These are phyloP conservation scores for Calvatia gigantea DNA, from an alignment of 768 basidiomycete genomes.

Conservation along the genomic window DNA sequence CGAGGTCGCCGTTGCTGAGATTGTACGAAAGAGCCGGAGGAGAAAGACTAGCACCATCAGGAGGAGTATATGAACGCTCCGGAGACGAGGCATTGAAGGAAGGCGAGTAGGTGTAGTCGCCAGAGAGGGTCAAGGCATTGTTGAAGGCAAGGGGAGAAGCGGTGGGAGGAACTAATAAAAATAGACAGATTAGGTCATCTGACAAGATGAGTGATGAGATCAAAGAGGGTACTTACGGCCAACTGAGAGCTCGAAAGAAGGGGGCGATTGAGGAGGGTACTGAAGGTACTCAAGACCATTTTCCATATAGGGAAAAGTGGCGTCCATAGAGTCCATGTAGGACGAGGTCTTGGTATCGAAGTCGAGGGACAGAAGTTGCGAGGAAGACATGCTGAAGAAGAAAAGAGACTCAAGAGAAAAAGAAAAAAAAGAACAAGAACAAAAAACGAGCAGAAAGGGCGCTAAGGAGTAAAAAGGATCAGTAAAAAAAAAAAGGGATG, in stretches of 20 bases:
- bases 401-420: conserved; percentile 18
- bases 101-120: conserved; percentile 53
- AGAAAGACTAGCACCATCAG: conserved; percentile 58
- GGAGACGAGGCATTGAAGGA: conserved; percentile 51
- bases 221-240: conserved; percentile 45
- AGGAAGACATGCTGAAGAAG: conserved; percentile 30
- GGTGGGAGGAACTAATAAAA: conserved; percentile 53
- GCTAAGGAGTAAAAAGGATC: conserved; percentile 18
- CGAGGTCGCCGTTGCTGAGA: conserved; percentile 66
- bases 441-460: conserved; percentile 15
- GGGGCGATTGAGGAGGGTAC: conserved; percentile 59
- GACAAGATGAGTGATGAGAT: conserved; percentile 5
- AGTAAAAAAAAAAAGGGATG: conserved; percentile 23
- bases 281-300: conserved; percentile 61
- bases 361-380: conserved; percentile 38
- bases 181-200: conserved; percentile 15
- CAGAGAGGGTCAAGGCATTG: conserved; percentile 49
- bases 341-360: conserved; percentile 46
- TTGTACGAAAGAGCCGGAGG: conserved; percentile 68
- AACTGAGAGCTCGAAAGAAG: conserved; percentile 59
- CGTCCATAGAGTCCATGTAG: conserved; percentile 46
- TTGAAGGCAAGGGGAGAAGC: conserved; percentile 65
- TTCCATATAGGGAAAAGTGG: conserved; percentile 48
- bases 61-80: conserved; percentile 66
- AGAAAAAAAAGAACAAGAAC: conserved; percentile 25